Conservation (phyloP, 2,329 filamentous ascomycete species). For the Diatrype stigma region DNA sequence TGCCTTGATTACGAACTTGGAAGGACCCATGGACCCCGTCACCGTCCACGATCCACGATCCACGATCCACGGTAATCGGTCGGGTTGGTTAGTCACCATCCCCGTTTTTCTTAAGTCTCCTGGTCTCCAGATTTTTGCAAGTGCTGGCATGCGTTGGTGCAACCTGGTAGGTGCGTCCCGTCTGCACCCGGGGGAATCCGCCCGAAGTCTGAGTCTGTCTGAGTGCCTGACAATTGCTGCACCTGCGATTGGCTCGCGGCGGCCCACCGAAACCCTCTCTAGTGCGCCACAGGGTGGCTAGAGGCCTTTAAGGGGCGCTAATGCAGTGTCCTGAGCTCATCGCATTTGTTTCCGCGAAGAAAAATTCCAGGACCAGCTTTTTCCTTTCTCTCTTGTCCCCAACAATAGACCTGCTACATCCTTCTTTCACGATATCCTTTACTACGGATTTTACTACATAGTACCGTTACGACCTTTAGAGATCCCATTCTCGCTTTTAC, state of each 20-base stretch:
- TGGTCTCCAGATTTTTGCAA: too few species aligned
- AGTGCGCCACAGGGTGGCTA: neutral
- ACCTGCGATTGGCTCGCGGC: neutral
- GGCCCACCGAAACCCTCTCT: neutral
- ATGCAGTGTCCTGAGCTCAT: conserved; percentile 1
- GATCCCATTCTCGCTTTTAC: neutral
- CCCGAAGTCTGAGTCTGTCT: neutral
- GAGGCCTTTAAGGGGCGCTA: neutral
- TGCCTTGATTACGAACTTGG: too few species aligned
- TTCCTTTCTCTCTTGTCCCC: conserved; percentile 3
- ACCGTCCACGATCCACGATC: too few species aligned
- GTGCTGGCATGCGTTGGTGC: too few species aligned
- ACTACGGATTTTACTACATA: too few species aligned
- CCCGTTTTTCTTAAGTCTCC: too few species aligned
- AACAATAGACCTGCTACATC: neutral
- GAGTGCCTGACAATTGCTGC: neutral
- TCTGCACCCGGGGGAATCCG: neutral
- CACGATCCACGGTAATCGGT: too few species aligned
- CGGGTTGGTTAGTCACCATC: too few species aligned
- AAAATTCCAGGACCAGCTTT: conserved; percentile 16
- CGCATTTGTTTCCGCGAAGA: neutral
- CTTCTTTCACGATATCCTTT: too few species aligned
- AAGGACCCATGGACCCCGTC: too few species aligned
- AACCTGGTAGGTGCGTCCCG: too few species aligned
- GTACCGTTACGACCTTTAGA: too few species aligned